Evolutionary conservation across 345 rosid species (phyloP), one percentile per base, ranked within the genome.

Genomic region (Geranium brycei): DNA sequence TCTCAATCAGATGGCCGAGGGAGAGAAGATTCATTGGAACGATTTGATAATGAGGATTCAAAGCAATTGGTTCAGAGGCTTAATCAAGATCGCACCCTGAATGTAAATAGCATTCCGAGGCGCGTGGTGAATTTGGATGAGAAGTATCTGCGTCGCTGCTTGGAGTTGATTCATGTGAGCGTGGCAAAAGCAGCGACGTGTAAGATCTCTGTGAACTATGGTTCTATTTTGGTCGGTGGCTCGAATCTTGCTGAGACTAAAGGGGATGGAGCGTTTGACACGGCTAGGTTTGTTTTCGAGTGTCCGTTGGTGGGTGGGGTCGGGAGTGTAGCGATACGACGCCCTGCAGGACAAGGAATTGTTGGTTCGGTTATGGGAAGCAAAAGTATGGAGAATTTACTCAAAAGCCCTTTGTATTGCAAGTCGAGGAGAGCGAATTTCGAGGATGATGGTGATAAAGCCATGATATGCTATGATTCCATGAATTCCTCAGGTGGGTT

Each of bases 61-160:
- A 73, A 62, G 58, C 74, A 19, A 73, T 66, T 78, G 74, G 72
- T 70, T 68, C 76, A 76, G 57, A 79, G 72, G 75, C 66, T 72
- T 65, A 74, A 79, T 65, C 28, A 23, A 23, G 28, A 23, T 23
- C 28, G 28, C 2, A 2, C 28, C 28, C 28, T 23, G 28, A 23
- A 23, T 23, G 28, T 23, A 23, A 23, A 23, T 77, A 83, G 78
- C 81, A 82, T 89, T 64, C 91, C 90, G 28, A 85, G 83, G 83
- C 82, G 78, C 81, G 57, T 92, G 82, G 83, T 85, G 41, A 78
- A 83, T 32, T 62, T 81, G 4, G 91, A 92, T 72, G 98, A 89
- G 72, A 89, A 83, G 68, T 84, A 83, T 77, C 86, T 89, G 4
- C 88, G 82, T 2, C 70, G 76, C 19, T 91, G 96, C 74, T 83